Percentiles rank a stretch among this genome's conserved stretches.
These are phyloP conservation scores for Aureobasidium sp. DNA, from an alignment of 2,329 filamentous ascomycete genomes.

Conservation along the genomic window DNA sequence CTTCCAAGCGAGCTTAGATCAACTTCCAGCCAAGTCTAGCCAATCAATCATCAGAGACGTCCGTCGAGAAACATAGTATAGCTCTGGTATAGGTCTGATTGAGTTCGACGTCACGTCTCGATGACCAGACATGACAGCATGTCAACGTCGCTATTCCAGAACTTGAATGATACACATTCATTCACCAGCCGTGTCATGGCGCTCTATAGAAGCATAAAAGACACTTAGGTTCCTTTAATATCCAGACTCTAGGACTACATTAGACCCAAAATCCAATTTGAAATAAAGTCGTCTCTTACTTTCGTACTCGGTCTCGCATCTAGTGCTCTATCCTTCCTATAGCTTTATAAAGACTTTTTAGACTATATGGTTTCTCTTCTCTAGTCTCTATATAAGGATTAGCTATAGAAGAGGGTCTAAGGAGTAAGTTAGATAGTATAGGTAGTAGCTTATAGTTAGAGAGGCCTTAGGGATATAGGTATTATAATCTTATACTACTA, in stretches of 20 bases:
- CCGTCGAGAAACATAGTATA: background rate
- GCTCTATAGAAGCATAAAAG: background rate
- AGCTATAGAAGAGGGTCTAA: background rate
- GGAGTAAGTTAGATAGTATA: too few relatives aligned
- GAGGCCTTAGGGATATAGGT: too few relatives aligned
- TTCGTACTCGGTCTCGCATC: background rate
- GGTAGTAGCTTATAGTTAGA: too few relatives aligned
- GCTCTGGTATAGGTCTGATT: background rate
- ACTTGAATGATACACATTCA: background rate
- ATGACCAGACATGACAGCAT: background rate
- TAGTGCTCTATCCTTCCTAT: background rate
- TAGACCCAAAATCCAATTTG: background rate
- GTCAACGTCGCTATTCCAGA: background rate
- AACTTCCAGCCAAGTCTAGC: too few relatives aligned
- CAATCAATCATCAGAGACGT: background rate
- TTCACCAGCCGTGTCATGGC: background rate
- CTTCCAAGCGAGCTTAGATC: background rate
- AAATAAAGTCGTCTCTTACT: background rate
- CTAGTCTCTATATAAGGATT: background rate
- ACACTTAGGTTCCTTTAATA: too few relatives aligned
- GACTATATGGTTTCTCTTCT: background rate
- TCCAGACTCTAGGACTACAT: background rate
- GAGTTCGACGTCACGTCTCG: background rate
- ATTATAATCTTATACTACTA: too few relatives aligned
- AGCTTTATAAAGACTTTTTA: background rate